Conservation (phyloP, 2,329 filamentous ascomycete species). For the Nigrospora osmanthi region DNA sequence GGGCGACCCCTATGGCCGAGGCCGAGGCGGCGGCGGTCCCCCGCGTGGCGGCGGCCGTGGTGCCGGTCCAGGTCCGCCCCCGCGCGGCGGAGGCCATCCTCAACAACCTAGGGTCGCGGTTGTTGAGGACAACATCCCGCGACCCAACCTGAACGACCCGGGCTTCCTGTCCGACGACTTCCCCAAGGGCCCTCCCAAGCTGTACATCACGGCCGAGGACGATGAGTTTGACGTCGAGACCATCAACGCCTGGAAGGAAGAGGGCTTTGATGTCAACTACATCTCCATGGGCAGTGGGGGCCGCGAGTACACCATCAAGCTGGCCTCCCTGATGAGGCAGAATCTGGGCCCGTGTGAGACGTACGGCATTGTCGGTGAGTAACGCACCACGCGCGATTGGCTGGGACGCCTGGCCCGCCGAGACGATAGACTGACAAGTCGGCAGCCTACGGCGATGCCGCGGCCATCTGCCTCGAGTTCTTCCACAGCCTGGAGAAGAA, state of each 20-base stretch:
- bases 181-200: conserved; percentile 24
- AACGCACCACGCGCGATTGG: background rate
- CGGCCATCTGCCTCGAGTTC: conserved; percentile 32
- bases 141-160: conserved; percentile 28
- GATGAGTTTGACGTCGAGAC: conserved; percentile 31
- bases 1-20: too few relatives aligned
- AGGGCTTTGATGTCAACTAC: conserved; percentile 35
- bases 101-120: conserved; percentile 2
- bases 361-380: conserved; percentile 33
- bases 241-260: conserved; percentile 29
- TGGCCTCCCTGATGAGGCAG: conserved; percentile 23
- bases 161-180: conserved; percentile 33
- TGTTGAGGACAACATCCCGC: conserved; percentile 16
- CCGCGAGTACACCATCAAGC: conserved; percentile 23
- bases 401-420: too few relatives aligned
- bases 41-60: too few relatives aligned
- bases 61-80: too few relatives aligned
- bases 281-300: conserved; percentile 27
- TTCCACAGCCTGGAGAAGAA: conserved; percentile 37
- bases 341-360: conserved; percentile 31
- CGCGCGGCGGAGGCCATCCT: too few relatives aligned
- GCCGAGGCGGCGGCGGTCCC: too few relatives aligned
- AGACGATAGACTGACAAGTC: too few relatives aligned
- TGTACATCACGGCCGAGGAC: conserved; percentile 34
- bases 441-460: conserved; percentile 34